Conservation (phyloP, 140 eudicot genomes). For the Senecio squalidus region DNA sequence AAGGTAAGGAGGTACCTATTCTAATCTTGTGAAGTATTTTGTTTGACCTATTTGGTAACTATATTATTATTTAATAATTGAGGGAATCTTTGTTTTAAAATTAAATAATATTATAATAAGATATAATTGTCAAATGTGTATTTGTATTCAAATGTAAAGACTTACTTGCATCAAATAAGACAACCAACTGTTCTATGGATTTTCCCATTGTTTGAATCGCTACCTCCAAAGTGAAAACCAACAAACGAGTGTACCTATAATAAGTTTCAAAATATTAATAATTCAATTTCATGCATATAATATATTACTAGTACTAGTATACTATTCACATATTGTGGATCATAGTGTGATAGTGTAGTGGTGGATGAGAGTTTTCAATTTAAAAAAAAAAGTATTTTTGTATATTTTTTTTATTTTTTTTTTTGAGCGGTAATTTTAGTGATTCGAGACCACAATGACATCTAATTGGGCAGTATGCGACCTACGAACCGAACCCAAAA, state of each 20-base stretch:
- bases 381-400: too few relatives aligned
- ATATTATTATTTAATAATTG: constrained; percentile 7
- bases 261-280: constrained; percentile 6
- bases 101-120: constrained; percentile 11
- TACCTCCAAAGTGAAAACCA: constrained; percentile 94
- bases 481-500: too few relatives aligned
- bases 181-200: constrained; percentile 76
- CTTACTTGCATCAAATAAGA: constrained; percentile 98
- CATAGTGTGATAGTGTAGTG: too few relatives aligned
- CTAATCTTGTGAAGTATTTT: neutral
- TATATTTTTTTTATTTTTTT: too few relatives aligned
- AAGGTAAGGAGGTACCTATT: too few relatives aligned
- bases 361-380: too few relatives aligned
- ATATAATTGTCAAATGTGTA: constrained; percentile 24
- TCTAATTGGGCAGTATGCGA: too few relatives aligned
- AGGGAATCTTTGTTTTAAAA: constrained; percentile 20
- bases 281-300: neutral
- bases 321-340: too few relatives aligned
- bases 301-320: neutral
- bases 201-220: constrained; percentile 88
- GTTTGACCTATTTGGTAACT: neutral
- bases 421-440: too few relatives aligned
- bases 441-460: too few relatives aligned
- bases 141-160: constrained; percentile 22
- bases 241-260: constrained; percentile 74